A percentile compares a stretch with the other conserved stretches of the same genome.
These are phyloP conservation scores for Eremothecium gossypii DNA, from an alignment of 1,139 yeast species.

Conservation along the genomic window DNA sequence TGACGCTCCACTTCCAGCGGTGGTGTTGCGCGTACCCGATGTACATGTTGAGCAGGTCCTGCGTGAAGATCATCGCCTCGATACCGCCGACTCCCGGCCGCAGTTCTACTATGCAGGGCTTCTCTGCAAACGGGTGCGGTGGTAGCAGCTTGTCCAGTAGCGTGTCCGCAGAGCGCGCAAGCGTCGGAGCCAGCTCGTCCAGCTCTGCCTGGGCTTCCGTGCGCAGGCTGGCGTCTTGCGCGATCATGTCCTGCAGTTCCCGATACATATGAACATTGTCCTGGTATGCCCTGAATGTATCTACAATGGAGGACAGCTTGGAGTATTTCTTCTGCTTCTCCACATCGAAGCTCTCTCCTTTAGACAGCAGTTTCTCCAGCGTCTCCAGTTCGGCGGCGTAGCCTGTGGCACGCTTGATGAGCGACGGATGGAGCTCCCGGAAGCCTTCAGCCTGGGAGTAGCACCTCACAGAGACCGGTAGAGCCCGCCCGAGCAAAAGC, in stretches of 20 bases:
- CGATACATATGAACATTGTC: conserved; percentile 29
- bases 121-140: conserved; percentile 65
- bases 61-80: conserved; percentile 83
- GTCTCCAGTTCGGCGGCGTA: conserved; percentile 42
- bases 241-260: conserved; percentile 33
- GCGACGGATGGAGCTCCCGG: conserved; percentile 45
- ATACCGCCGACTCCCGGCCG: conserved; percentile 97
- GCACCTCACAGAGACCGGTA: conserved; percentile 3
- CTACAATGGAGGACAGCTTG: conserved; percentile 44
- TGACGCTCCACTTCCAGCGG: conserved; percentile 56
- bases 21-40: conserved; percentile 54
- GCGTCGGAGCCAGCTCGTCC: conserved; percentile 23
- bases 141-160: conserved; percentile 61
- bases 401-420: conserved; percentile 51
- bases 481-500: background rate
- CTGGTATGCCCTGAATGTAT: conserved; percentile 42
- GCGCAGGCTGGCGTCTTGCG: conserved; percentile 28
- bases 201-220: conserved; percentile 34
- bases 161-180: conserved; percentile 32
- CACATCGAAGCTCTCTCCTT: conserved; percentile 43
- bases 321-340: conserved; percentile 51
- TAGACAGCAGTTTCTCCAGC: conserved; percentile 40
- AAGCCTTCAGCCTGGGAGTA: conserved; percentile 13
- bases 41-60: conserved; percentile 76
- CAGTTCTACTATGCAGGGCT: conserved; percentile 71